A percentile compares a stretch with the other conserved stretches of the same genome.
Conservation (phyloP, 331 rosid species). For the Arachis monticola region DNA sequence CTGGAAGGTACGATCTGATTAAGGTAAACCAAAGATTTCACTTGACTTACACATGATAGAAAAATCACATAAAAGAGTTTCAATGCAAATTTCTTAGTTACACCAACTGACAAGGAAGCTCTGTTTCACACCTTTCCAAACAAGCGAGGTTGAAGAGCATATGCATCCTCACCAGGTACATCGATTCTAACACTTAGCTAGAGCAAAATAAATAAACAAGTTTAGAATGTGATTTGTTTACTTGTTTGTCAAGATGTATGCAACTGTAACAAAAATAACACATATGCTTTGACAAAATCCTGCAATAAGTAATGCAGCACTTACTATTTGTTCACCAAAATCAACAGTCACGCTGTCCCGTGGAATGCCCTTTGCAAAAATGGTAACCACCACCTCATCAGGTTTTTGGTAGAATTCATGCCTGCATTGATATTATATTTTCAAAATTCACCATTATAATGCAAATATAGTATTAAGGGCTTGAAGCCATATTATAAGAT, state of each 20-base stretch:
- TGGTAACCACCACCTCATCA: conserved; percentile 83
- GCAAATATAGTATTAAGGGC: not conserved
- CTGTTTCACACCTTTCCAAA: conserved; percentile 71
- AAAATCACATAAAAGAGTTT: not conserved
- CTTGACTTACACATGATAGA: not conserved
- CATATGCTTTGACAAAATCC: too few relatives aligned
- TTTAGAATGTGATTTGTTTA: too few relatives aligned
- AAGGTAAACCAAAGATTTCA: conserved; percentile 39
- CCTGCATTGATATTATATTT: conserved; percentile 50
- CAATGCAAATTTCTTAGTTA: not conserved
- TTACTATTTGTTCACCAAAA: conserved; percentile 85
- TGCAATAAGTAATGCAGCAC: too few relatives aligned
- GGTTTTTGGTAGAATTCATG: conserved; percentile 84
- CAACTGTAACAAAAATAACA: too few relatives aligned
- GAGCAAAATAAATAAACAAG: too few relatives aligned
- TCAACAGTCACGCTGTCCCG: conserved; percentile 59
- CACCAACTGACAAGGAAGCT: not conserved
- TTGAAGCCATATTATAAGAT: not conserved
- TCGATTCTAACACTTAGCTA: conserved; percentile 66
- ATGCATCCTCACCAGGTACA: conserved; percentile 58
- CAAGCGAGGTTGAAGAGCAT: conserved; percentile 67
- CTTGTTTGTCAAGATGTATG: too few relatives aligned
- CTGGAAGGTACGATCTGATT: conserved; percentile 67
- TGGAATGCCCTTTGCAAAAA: conserved; percentile 81
- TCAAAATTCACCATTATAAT: not conserved